Conservation (phyloP, 2,329 filamentous ascomycete genomes). For the Chalaropsis ovoidea region DNA sequence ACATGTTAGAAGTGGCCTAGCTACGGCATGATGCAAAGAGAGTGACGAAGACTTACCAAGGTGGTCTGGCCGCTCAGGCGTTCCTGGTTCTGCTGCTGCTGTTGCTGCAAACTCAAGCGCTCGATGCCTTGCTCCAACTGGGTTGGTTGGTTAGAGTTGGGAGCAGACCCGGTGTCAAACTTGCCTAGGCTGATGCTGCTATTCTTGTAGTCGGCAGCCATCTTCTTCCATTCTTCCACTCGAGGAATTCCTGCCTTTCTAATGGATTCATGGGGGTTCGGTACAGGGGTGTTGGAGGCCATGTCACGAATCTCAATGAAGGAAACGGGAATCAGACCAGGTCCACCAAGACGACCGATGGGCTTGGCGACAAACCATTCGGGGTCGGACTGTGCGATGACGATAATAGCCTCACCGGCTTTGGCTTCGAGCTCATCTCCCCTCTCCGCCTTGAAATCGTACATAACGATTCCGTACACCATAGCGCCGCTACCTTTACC, state of each 20-base stretch:
- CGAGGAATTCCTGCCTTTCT: slow-evolving; percentile 79
- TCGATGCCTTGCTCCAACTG: slow-evolving; percentile 55
- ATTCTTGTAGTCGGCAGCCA: slow-evolving; percentile 98
- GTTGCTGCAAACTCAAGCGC: slow-evolving; percentile 32
- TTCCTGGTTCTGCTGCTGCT: slow-evolving; percentile 21
- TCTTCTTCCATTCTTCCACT: slow-evolving; percentile 99
- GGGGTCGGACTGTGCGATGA: slow-evolving; percentile 95
- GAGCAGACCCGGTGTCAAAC: slow-evolving; percentile 52
- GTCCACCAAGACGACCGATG: slow-evolving; percentile 92
- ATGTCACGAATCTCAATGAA: slow-evolving; percentile 96
- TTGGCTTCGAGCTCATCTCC: slow-evolving; percentile 95
- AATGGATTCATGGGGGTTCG: slow-evolving; percentile 76
- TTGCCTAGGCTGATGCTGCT: slow-evolving; percentile 94
- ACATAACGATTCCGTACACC: slow-evolving; percentile 95
- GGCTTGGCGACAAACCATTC: slow-evolving; percentile 99
- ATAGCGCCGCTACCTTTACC: slow-evolving; percentile 49
- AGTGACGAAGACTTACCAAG: not conserved
- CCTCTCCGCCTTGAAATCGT: slow-evolving; percentile 88
- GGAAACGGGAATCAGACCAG: slow-evolving; percentile 88
- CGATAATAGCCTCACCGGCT: slow-evolving; percentile 90
- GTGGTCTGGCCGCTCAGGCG: slow-evolving; percentile 21
- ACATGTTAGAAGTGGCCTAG: not conserved
- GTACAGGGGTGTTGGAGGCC: slow-evolving; percentile 70
- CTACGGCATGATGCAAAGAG: not conserved
- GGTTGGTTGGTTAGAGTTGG: slow-evolving; percentile 31